Conservation (phyloP, 164 flowering plant species). For the Vitis rotundifolia region DNA sequence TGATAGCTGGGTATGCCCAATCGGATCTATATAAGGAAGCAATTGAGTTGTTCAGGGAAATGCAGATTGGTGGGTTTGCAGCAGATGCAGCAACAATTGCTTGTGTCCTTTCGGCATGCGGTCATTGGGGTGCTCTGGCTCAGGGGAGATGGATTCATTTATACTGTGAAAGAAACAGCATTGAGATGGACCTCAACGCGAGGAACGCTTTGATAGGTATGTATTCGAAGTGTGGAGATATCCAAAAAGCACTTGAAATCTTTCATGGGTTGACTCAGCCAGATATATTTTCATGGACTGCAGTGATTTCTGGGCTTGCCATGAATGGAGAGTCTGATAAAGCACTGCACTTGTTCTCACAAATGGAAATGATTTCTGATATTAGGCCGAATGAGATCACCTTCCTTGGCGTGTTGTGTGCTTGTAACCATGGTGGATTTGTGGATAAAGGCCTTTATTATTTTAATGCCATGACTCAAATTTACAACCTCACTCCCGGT, state of each 20-base stretch:
- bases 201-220: conserved; percentile 34
- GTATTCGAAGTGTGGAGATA: conserved; percentile 44
- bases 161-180: conserved; percentile 17
- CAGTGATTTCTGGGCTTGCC: conserved; percentile 40
- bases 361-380: conserved; percentile 24
- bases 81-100: conserved; percentile 31
- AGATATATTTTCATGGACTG: conserved; percentile 37
- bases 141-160: conserved; percentile 33
- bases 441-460: conserved; percentile 26
- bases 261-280: conserved; percentile 20
- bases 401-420: conserved; percentile 35
- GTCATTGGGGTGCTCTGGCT: conserved; percentile 29
- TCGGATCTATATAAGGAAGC: conserved; percentile 27
- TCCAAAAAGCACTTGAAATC: conserved; percentile 27
- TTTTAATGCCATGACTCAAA: conserved; percentile 24
- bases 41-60: conserved; percentile 30
- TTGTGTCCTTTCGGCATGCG: conserved; percentile 33
- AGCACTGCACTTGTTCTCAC: conserved; percentile 26
- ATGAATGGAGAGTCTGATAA: conserved; percentile 28
- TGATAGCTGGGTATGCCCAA: conserved; percentile 34
- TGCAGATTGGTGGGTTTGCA: conserved; percentile 22
- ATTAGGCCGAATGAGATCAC: conserved; percentile 36
- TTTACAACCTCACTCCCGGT: conserved; percentile 25
- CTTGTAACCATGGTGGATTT: conserved; percentile 43
- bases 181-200: conserved; percentile 20